Conservation (phyloP, 2,329 filamentous ascomycete species). For the Dryadomyces sulphureus region DNA sequence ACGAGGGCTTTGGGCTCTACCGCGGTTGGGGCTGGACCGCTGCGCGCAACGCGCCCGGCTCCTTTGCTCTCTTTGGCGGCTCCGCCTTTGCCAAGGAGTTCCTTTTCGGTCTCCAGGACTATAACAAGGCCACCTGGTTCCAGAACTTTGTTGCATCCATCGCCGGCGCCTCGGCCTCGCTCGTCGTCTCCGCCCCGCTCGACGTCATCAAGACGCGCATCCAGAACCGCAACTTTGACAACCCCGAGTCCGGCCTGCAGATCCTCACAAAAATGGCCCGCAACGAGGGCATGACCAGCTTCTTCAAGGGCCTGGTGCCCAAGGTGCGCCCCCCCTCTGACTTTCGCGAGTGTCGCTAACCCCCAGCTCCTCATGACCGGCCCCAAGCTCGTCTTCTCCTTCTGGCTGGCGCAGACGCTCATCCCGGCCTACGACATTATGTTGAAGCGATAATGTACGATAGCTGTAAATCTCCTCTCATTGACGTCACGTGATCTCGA, state of each 20-base stretch:
- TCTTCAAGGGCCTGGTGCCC: conserved; percentile 95
- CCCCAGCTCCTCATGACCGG: conserved; percentile 95
- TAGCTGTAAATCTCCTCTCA: no score
- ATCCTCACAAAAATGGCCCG: conserved; percentile 88
- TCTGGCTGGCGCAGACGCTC: conserved; percentile 97
- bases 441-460: conserved; percentile 10
- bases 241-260: conserved; percentile 84
- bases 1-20: conserved; percentile 93
- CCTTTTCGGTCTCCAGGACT: conserved; percentile 75
- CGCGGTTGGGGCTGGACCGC: conserved; percentile 96
- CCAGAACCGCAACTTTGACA: conserved; percentile 97
- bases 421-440: conserved; percentile 70
- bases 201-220: conserved; percentile 98
- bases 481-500: no score
- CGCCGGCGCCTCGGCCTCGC: conserved; percentile 84
- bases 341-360: no score
- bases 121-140: conserved; percentile 86
- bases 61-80: conserved; percentile 94
- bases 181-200: conserved; percentile 87
- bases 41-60: conserved; percentile 89
- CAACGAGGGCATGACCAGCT: conserved; percentile 71
- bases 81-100: conserved; percentile 97
- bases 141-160: conserved; percentile 98
- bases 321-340: conserved; percentile 52
- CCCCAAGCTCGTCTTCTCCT: conserved; percentile 96